Evolutionary conservation across 108 stramenopile species (phyloP), one percentile per base, ranked within the genome.

Genomic region (Conticribra weissflogii): DNA sequence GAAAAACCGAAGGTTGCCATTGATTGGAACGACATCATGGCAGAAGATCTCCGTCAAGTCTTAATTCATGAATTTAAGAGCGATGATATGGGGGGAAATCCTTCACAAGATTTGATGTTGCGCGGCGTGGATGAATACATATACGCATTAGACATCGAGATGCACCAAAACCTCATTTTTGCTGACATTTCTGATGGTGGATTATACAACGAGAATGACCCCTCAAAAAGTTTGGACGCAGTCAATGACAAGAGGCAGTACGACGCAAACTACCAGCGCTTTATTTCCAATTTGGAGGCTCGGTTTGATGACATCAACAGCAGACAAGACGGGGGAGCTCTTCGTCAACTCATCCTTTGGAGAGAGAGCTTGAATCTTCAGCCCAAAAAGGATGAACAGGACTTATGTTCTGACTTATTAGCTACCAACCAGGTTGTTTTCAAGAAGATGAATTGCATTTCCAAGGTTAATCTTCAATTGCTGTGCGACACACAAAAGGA

Each of bases 81-180:
- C 3, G 63, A 71, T 25, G 53, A 53, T n/a, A 71, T 72, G 18
- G 76, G 76, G 14, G 76, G 76, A n/a, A 72, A 78, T 33, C 71
- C 71, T 14, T 54, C 54, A 0, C 76, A 78, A 31, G 76, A 78
- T 51, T 71, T 78, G 47, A 64, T 78, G 46, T 65, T 78, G 19
- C 41, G 63, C 48, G 76, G 76, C 16, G 64, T 72, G 33, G 22
- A 50, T 15, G 68, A 71, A 4, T 78, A 78, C 31, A 78, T 51
- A 25, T 70, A 69, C 12, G 71, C 55, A 32, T 71, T 78, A 12
- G 41, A 72, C 31, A 45, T 36, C 3, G 71, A 54, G 44, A 30
- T 78, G 48, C 70, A 78, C 23, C 52, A 59, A 3, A 44, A 78
- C n/a, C 53, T 78, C 25, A 65, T 68, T 1, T 15, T 78, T 19